Percentiles rank a stretch among this genome's conserved stretches.
Conservation (phyloP, 305 asterid genomes). For the Fraxinus paxiana region DNA sequence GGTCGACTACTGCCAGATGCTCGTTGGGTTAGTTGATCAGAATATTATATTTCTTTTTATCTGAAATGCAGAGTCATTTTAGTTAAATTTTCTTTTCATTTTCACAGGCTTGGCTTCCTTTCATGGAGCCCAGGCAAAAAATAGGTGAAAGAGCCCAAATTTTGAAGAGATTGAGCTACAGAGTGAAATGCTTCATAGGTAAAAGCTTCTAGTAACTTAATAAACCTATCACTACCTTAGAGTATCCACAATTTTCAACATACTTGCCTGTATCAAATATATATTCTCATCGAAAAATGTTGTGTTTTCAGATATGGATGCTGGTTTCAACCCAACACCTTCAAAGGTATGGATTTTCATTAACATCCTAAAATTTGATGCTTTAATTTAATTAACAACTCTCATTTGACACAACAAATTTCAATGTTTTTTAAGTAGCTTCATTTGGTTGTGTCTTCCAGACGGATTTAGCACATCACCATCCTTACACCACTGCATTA, state of each 20-base stretch:
- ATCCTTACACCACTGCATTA: conserved; percentile 57
- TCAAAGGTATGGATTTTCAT: conserved; percentile 49
- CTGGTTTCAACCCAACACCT: conserved; percentile 75
- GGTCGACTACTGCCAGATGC: conserved; percentile 88
- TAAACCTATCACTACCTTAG: not conserved
- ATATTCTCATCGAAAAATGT: conserved; percentile 16
- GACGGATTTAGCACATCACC: conserved; percentile 69
- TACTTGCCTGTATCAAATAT: not conserved
- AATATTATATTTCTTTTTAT: conserved; percentile 17
- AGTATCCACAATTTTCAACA: not conserved
- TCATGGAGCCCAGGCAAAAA: conserved; percentile 64
- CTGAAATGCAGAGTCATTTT: not conserved
- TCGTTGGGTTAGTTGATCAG: conserved; percentile 60
- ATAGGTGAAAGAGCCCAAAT: conserved; percentile 40
- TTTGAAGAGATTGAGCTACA: conserved; percentile 48
- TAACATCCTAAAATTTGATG: not conserved
- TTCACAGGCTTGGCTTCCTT: conserved; percentile 67
- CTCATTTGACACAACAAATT: not conserved
- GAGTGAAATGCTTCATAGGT: conserved; percentile 86
- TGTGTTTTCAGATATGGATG: conserved; percentile 62
- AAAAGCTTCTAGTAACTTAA: conserved; percentile 12
- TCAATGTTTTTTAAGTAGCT: not conserved
- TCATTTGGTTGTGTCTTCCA: conserved; percentile 24
- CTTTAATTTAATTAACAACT: not conserved
- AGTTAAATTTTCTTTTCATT: conserved; percentile 17